These are phyloP conservation scores for Fragosphaeria purpurea DNA, from an alignment of 2,329 filamentous ascomycete species.

Conservation along the genomic window DNA sequence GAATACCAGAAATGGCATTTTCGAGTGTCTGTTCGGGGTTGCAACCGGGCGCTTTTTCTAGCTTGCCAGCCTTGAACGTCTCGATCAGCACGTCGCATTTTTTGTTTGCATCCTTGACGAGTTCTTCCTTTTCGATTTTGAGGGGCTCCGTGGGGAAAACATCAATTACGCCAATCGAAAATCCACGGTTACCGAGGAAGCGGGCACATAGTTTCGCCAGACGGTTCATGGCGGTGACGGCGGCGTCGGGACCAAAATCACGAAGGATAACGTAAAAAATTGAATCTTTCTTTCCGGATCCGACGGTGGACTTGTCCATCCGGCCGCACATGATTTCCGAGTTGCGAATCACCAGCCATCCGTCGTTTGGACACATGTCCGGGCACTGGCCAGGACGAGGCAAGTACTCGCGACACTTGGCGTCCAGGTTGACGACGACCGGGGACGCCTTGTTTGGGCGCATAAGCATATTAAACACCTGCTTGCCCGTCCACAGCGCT, in stretches of 20 bases:
- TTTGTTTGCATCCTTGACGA: conserved; percentile 69
- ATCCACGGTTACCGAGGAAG: conserved; percentile 80
- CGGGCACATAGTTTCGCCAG: conserved; percentile 83
- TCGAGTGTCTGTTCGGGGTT: conserved; percentile 88
- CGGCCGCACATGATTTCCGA: conserved; percentile 95
- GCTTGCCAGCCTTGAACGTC: conserved; percentile 66
- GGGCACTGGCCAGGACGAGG: conserved; percentile 46
- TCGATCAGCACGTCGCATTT: conserved; percentile 77
- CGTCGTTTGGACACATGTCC: conserved; percentile 77
- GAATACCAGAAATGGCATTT: conserved; percentile 78
- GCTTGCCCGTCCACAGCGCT: conserved; percentile 88
- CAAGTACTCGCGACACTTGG: conserved; percentile 76
- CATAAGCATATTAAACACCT: conserved; percentile 78
- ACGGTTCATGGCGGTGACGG: conserved; percentile 86
- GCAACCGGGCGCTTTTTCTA: conserved; percentile 80
- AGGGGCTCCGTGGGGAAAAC: conserved; percentile 74
- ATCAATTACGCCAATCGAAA: conserved; percentile 92
- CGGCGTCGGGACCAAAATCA: conserved; percentile 85
- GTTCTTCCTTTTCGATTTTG: conserved; percentile 59
- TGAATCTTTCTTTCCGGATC: conserved; percentile 92
- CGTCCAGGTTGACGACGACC: conserved; percentile 84
- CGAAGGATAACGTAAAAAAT: conserved; percentile 94
- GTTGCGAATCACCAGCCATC: conserved; percentile 87
- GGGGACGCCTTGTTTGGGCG: conserved; percentile 75
- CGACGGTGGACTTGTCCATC: conserved; percentile 98